phyloP scores from a whole-genome alignment of 345 rosid genomes.

The Arabidopsis arenosa region DNA sequence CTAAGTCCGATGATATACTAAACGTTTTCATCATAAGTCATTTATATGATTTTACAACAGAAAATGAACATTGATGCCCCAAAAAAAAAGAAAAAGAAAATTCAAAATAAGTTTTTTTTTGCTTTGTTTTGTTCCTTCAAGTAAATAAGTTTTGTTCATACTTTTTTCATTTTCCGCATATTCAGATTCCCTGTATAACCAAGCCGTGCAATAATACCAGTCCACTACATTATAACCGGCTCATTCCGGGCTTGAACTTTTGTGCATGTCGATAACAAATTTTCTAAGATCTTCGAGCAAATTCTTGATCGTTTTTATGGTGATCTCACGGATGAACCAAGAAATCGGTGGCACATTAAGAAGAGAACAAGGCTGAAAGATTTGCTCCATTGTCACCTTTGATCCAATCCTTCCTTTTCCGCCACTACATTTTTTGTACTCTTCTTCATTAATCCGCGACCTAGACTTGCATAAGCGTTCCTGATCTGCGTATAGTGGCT shows the following conservation, averaged over 20 bases:
- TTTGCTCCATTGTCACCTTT: slow-evolving; percentile 69
- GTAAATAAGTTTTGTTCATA: too few species aligned
- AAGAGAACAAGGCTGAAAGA: slow-evolving; percentile 67
- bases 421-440: slow-evolving; percentile 59
- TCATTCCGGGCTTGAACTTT: neutral
- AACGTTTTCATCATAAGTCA: too few species aligned
- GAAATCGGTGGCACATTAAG: slow-evolving; percentile 84
- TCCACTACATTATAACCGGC: neutral
- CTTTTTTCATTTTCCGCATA: too few species aligned
- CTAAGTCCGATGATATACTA: too few species aligned
- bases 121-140: too few species aligned
- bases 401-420: slow-evolving; percentile 83
- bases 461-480: slow-evolving; percentile 62
- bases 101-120: too few species aligned
- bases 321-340: slow-evolving; percentile 77
- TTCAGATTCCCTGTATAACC: too few species aligned
- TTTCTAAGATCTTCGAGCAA: slow-evolving; percentile 57
- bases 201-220: too few species aligned
- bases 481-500: slow-evolving; percentile 63
- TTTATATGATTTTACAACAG: too few species aligned
- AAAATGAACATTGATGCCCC: too few species aligned
- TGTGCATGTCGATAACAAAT: neutral
- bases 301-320: slow-evolving; percentile 64
- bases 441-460: slow-evolving; percentile 63
- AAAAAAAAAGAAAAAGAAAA: too few species aligned